Evolutionary conservation across 306 rosid species (phyloP).

Genomic region (Pueraria montana): DNA sequence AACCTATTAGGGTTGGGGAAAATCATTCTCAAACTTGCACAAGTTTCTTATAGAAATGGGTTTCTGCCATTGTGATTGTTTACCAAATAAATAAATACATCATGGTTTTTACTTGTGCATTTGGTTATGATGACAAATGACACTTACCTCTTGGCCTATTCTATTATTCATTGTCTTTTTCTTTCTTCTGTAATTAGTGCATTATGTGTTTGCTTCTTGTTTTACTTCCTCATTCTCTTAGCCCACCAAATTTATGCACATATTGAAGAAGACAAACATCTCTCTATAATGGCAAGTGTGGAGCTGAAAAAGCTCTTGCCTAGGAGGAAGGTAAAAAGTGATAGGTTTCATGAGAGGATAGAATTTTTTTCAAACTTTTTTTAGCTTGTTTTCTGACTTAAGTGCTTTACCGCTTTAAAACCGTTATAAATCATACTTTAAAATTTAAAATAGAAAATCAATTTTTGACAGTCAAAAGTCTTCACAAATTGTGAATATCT

Average conservation of each 20-base stretch:
- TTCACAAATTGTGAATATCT: too few species aligned
- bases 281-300: slow-evolving; percentile 68
- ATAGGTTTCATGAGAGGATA: slow-evolving; percentile 27
- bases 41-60: too few species aligned
- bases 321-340: slow-evolving; percentile 66
- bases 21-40: too few species aligned
- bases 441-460: too few species aligned
- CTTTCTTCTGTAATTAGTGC: slow-evolving; percentile 1
- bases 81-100: slow-evolving; percentile 26
- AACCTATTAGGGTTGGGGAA: too few species aligned
- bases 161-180: not conserved
- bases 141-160: not conserved
- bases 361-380: not conserved
- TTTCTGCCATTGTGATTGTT: slow-evolving; percentile 26
- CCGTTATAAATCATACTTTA: too few species aligned
- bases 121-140: not conserved
- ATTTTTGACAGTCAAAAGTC: too few species aligned
- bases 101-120: slow-evolving; percentile 2
- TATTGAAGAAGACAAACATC: slow-evolving; percentile 86
- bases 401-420: too few species aligned
- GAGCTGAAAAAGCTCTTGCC: slow-evolving; percentile 82
- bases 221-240: slow-evolving; percentile 36
- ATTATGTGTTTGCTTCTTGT: slow-evolving; percentile 36
- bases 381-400: slow-evolving; percentile 29
- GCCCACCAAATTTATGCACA: slow-evolving; percentile 44